Evolutionary conservation across 148 eudicot species (phyloP).

Genomic region (Rhododendron molle): DNA sequence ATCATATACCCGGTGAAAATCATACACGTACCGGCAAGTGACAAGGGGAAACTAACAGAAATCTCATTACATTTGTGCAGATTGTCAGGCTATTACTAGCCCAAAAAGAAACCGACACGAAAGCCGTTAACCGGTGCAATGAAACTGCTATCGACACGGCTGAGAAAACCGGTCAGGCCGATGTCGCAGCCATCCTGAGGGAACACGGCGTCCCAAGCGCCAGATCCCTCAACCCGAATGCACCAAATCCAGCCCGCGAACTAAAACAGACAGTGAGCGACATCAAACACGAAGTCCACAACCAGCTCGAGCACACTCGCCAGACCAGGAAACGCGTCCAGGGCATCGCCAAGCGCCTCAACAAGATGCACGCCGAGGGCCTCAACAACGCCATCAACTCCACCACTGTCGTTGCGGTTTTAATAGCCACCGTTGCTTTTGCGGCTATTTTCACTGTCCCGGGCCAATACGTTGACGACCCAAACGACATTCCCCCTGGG

Average conservation of each 20-base stretch:
- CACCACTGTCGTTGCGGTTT: conserved; percentile 71
- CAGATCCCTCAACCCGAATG: conserved; percentile 41
- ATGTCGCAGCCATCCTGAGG: conserved; percentile 35
- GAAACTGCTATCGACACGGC: conserved; percentile 78
- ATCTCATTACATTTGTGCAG: conserved; percentile 22
- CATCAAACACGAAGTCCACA: conserved; percentile 75
- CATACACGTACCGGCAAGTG: background rate
- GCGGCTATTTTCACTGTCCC: conserved; percentile 79
- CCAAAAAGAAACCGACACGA: conserved; percentile 44
- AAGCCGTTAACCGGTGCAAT: conserved; percentile 51
- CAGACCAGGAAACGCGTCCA: conserved; percentile 64
- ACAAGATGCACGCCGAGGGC: conserved; percentile 74
- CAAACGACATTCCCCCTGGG: conserved; percentile 35
- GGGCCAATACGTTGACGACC: conserved; percentile 63
- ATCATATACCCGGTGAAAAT: background rate
- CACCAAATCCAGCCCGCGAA: conserved; percentile 51
- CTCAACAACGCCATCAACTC: conserved; percentile 79
- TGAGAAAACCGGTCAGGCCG: conserved; percentile 42
- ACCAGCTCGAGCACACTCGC: conserved; percentile 67
- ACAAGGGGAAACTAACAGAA: background rate
- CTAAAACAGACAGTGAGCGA: conserved; percentile 74
- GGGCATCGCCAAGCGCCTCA: conserved; percentile 68
- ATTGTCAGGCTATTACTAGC: conserved; percentile 51
- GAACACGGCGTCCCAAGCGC: conserved; percentile 56
- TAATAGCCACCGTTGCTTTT: conserved; percentile 77